A percentile compares a stretch with the other conserved stretches of the same genome.
These are phyloP conservation scores for Tripidium arundinaceum DNA, from an alignment of 202 grass and related monocot species.

Conservation along the genomic window DNA sequence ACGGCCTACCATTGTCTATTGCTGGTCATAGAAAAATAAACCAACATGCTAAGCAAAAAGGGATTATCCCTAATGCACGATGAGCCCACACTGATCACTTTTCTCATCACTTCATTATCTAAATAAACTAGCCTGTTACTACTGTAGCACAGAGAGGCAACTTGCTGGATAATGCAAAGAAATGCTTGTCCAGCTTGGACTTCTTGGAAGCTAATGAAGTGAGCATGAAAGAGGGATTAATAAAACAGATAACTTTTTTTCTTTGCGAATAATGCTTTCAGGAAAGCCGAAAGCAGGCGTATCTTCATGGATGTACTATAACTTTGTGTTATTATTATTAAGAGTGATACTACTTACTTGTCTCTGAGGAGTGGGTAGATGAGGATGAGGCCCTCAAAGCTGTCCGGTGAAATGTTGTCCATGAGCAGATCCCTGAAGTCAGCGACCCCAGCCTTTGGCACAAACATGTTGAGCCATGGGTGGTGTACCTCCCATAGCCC, in stretches of 20 bases:
- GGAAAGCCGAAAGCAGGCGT: constrained; percentile 13
- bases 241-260: constrained; percentile 17
- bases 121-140: background rate
- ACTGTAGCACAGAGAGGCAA: background rate
- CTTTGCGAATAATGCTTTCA: constrained; percentile 24
- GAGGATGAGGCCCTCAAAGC: constrained; percentile 84
- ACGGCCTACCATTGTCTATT: background rate
- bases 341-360: constrained; percentile 70
- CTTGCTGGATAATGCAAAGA: constrained; percentile 43
- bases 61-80: background rate
- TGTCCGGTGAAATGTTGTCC: constrained; percentile 61
- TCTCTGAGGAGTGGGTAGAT: constrained; percentile 84
- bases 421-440: constrained; percentile 67
- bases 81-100: background rate
- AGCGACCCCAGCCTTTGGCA: constrained; percentile 70
- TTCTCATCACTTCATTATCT: background rate
- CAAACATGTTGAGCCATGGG: constrained; percentile 99
- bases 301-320: constrained; percentile 24
- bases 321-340: background rate
- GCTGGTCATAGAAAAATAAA: constrained; percentile 8
- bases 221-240: constrained; percentile 26
- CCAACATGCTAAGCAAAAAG: constrained; percentile 24
- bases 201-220: constrained; percentile 40
- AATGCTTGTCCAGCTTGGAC: constrained; percentile 27
- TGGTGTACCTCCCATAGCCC: constrained; percentile 96